These are phyloP conservation scores for Westerdykella ornata DNA, from an alignment of 2,329 filamentous ascomycete species.

Conservation along the genomic window DNA sequence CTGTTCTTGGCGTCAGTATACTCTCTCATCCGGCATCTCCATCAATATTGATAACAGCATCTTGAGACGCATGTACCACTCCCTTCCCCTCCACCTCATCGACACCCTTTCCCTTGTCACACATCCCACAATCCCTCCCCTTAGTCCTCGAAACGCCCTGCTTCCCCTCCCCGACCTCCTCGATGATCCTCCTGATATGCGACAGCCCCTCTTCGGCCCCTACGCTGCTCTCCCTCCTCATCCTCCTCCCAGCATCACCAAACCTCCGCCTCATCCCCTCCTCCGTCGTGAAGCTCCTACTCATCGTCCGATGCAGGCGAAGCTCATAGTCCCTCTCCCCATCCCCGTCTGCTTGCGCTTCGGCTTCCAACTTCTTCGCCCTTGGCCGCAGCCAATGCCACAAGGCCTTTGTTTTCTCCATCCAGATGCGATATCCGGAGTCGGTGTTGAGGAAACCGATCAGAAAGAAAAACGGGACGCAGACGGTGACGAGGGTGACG, in stretches of 20 bases:
- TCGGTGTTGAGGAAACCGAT: slow-evolving; percentile 42
- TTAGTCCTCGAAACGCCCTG: slow-evolving; percentile 1
- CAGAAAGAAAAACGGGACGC: slow-evolving; percentile 43
- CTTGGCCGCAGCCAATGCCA: slow-evolving; percentile 25
- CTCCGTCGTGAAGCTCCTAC: slow-evolving; percentile 22
- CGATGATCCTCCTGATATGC: slow-evolving; percentile 26
- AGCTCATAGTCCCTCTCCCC: too few relatives aligned
- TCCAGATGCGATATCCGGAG: slow-evolving; percentile 36
- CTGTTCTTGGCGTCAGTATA: too few relatives aligned
- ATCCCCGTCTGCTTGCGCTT: too few relatives aligned
- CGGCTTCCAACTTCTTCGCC: slow-evolving; percentile 6
- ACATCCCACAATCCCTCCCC: not conserved
- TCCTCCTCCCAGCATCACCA: slow-evolving; percentile 3
- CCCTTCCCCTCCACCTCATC: not conserved
- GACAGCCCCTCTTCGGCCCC: slow-evolving; percentile 14
- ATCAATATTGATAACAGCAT: not conserved
- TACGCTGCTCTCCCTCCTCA: slow-evolving; percentile 8
- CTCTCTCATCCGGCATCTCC: not conserved
- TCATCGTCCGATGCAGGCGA: slow-evolving; percentile 7
- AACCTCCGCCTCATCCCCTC: slow-evolving; percentile 24
- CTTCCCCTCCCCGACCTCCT: slow-evolving; percentile 22
- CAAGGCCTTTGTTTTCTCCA: slow-evolving; percentile 21
- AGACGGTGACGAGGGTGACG: slow-evolving; percentile 38
- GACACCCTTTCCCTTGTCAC: not conserved
- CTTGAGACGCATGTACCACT: too few relatives aligned